Conservation (phyloP, 108 stramenopile genomes). For the Seminavis robusta region DNA sequence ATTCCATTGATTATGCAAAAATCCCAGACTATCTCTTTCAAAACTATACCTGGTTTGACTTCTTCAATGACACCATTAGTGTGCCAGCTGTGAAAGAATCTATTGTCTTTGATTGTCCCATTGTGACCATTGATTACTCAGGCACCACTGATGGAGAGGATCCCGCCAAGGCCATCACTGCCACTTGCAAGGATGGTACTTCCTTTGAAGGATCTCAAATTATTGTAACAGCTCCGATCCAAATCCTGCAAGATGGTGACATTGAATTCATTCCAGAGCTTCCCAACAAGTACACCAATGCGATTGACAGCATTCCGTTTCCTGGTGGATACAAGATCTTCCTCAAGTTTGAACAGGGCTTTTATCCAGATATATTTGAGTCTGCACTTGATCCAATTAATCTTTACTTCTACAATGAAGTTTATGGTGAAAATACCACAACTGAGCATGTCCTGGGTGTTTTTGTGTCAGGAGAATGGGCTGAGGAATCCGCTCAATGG, state of each 20-base stretch:
- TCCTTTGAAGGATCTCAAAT: slow-evolving; percentile 1
- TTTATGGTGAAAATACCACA: not conserved
- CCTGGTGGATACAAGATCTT: slow-evolving; percentile 8
- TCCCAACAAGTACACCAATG: not conserved
- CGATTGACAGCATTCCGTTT: slow-evolving; percentile 3
- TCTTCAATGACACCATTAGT: not conserved
- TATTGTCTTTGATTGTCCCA: not conserved
- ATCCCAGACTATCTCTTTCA: not conserved
- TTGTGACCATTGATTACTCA: not conserved
- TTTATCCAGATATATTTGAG: slow-evolving; percentile 9
- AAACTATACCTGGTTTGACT: not conserved
- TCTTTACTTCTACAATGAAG: slow-evolving; percentile 9
- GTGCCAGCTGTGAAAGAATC: not conserved
- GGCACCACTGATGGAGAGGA: not conserved
- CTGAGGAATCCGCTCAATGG: not conserved
- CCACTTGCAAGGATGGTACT: not conserved
- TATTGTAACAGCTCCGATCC: slow-evolving; percentile 11
- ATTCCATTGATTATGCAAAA: no score
- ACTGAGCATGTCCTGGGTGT: slow-evolving; percentile 5
- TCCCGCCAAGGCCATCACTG: not conserved
- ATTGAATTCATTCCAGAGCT: slow-evolving; percentile 18
- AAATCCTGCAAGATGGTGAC: slow-evolving; percentile 17
- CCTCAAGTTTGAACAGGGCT: slow-evolving; percentile 22
- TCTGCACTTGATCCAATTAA: not conserved
- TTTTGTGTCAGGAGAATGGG: not conserved